Percentiles rank a stretch among this genome's conserved stretches.
Evolutionary conservation across 768 basidiomycete species (phyloP).

Genomic region (Pholiota microspora): DNA sequence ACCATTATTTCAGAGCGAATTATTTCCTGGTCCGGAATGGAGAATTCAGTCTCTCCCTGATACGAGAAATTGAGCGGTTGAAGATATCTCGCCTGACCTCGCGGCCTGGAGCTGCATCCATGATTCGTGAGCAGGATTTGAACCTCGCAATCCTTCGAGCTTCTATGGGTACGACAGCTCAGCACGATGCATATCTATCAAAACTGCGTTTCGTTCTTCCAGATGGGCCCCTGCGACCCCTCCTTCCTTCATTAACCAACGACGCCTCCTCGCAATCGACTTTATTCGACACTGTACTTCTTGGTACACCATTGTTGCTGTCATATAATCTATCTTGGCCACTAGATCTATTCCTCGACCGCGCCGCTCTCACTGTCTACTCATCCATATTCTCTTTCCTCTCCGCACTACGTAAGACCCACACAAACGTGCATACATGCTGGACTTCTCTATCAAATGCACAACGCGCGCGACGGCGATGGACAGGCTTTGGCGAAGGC

Average conservation of each 20-base stretch:
- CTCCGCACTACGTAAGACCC: constrained; percentile 80
- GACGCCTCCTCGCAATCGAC: constrained; percentile 34
- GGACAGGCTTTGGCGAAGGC: constrained; percentile 87
- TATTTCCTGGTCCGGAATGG: constrained; percentile 90
- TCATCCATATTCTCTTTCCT: constrained; percentile 79
- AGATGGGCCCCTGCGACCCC: constrained; percentile 76
- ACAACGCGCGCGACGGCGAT: constrained; percentile 78
- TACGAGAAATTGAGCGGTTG: constrained; percentile 83
- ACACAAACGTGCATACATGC: constrained; percentile 73
- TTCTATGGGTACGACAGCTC: constrained; percentile 84
- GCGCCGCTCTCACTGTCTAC: constrained; percentile 72
- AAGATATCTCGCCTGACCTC: constrained; percentile 75
- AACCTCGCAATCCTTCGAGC: constrained; percentile 85
- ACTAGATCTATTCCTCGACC: constrained; percentile 83
- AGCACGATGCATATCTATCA: constrained; percentile 77
- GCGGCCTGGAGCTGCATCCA: constrained; percentile 59
- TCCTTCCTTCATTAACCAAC: constrained; percentile 69
- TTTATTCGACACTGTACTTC: constrained; percentile 68
- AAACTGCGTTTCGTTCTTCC: constrained; percentile 76
- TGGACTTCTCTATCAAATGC: constrained; percentile 87
- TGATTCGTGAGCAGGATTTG: constrained; percentile 90
- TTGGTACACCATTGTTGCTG: constrained; percentile 75
- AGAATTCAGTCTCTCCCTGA: constrained; percentile 80
- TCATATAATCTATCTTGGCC: constrained; percentile 82
- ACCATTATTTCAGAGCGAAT: constrained; percentile 55